Percentiles rank a stretch among this genome's conserved stretches.
Conservation (phyloP, 2,329 filamentous ascomycete species). For the Neonectria faginata region DNA sequence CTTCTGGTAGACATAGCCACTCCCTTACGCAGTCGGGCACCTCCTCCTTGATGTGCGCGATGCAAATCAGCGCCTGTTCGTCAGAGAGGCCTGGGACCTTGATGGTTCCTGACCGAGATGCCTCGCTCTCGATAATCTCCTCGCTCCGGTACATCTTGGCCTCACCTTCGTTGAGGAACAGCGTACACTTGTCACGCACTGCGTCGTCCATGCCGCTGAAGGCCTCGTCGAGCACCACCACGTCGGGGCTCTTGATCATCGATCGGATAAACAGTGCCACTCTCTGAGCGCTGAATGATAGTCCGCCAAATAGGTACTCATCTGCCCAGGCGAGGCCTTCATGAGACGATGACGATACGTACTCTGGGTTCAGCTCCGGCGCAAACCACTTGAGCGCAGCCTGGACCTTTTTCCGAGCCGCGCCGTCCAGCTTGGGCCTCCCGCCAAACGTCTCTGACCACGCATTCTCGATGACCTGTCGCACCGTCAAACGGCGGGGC, state of each 20-base stretch:
- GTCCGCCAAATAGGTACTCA: slow-evolving; percentile 74
- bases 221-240: slow-evolving; percentile 88
- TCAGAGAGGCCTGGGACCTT: slow-evolving; percentile 72
- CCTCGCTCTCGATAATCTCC: slow-evolving; percentile 60
- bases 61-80: slow-evolving; percentile 87
- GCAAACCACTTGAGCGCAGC: slow-evolving; percentile 82
- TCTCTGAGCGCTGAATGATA: slow-evolving; percentile 85
- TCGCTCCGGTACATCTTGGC: slow-evolving; percentile 54
- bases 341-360: slow-evolving; percentile 37
- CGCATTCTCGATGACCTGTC: slow-evolving; percentile 83
- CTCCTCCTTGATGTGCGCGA: slow-evolving; percentile 91
- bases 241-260: slow-evolving; percentile 81
- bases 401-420: slow-evolving; percentile 71
- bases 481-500: slow-evolving; percentile 79
- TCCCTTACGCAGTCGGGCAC: slow-evolving; percentile 85
- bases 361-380: slow-evolving; percentile 75
- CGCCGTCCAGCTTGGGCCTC: slow-evolving; percentile 71
- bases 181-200: slow-evolving; percentile 86
- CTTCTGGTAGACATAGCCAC: slow-evolving; percentile 87
- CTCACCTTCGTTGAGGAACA: slow-evolving; percentile 79
- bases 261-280: slow-evolving; percentile 86
- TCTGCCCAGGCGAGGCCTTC: slow-evolving; percentile 72
- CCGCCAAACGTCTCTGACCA: slow-evolving; percentile 90
- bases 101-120: slow-evolving; percentile 57
- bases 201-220: slow-evolving; percentile 87